These are phyloP conservation scores for Ophiostoma ips DNA, from an alignment of 2,329 filamentous ascomycete genomes.

Conservation along the genomic window DNA sequence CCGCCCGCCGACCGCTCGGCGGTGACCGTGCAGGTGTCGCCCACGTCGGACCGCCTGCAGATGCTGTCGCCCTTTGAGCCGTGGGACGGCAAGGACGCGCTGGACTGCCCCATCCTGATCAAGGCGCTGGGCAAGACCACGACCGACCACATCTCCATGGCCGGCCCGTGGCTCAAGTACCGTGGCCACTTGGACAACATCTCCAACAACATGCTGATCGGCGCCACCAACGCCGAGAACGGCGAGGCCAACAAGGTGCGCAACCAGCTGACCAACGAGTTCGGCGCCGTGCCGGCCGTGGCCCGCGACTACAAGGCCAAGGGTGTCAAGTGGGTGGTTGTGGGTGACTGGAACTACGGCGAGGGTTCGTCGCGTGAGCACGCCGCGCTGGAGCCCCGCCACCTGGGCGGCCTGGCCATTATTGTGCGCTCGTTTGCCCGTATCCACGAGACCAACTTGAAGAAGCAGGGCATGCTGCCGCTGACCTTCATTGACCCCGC, in stretches of 20 bases:
- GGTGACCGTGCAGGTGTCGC: constrained; percentile 71
- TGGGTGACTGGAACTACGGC: constrained; percentile 99
- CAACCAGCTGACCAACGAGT: constrained; percentile 75
- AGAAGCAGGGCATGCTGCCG: constrained; percentile 99
- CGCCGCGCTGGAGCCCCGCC: constrained; percentile 90
- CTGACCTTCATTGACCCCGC: constrained; percentile 87
- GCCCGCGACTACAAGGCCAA: constrained; percentile 98
- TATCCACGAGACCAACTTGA: constrained; percentile 99
- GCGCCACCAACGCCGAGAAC: constrained; percentile 91
- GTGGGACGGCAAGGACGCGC: constrained; percentile 87
- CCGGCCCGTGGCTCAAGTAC: constrained; percentile 96
- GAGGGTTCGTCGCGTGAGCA: constrained; percentile 97
- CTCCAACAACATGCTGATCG: constrained; percentile 99
- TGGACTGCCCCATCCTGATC: constrained; percentile 79
- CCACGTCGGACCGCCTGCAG: constrained; percentile 86
- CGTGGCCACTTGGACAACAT: constrained; percentile 98
- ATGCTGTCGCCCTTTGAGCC: constrained; percentile 70
- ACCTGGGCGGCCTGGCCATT: constrained; percentile 93
- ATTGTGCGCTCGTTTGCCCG: constrained; percentile 91
- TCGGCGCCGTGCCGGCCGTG: constrained; percentile 78
- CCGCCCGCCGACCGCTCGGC: constrained; percentile 65
- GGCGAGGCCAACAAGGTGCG: constrained; percentile 95
- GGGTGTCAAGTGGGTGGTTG: constrained; percentile 89
- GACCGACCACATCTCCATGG: constrained; percentile 95
- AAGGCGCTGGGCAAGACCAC: constrained; percentile 95